Conservation (phyloP, 495 filamentous ascomycete species). For the Delitschia confertaspora region DNA sequence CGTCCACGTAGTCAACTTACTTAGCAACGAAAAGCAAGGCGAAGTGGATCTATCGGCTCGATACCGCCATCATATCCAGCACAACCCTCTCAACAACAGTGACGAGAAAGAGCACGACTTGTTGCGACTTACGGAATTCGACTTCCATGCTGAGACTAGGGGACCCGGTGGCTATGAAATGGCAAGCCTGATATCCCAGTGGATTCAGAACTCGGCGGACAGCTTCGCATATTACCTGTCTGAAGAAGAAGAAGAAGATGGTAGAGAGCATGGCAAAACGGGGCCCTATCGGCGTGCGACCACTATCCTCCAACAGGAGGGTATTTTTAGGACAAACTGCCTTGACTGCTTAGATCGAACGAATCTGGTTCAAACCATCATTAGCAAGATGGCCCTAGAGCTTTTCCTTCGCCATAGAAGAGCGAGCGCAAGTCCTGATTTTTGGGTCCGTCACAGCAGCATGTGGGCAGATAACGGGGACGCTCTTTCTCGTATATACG, state of each 20-base stretch:
- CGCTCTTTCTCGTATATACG: constrained; percentile 86
- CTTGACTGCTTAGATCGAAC: constrained; percentile 93
- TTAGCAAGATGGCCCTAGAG: constrained; percentile 85
- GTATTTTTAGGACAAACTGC: constrained; percentile 92
- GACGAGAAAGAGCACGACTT: constrained; percentile 53
- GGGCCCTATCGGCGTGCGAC: constrained; percentile 43
- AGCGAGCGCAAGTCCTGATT: constrained; percentile 59
- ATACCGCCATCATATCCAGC: constrained; percentile 66
- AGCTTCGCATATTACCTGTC: constrained; percentile 84
- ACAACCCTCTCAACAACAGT: constrained; percentile 54
- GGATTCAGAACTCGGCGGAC: constrained; percentile 67
- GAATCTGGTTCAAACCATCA: constrained; percentile 90
- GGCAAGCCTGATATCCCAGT: constrained; percentile 63
- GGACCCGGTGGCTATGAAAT: constrained; percentile 81
- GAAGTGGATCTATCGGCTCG: constrained; percentile 71
- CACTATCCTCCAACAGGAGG: constrained; percentile 80
- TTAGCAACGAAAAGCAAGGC: constrained; percentile 75
- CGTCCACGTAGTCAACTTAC: constrained; percentile 81
- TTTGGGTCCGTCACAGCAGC: constrained; percentile 82
- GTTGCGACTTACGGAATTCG: constrained; percentile 72
- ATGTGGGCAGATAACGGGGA: constrained; percentile 99
- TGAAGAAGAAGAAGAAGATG: constrained; percentile 52
- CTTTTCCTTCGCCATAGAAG: constrained; percentile 62
- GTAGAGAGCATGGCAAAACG: constrained; percentile 29
- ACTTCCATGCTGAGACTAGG: constrained; percentile 91